Base-by-base conservation (phyloP, 805 yeast genomes). In the Candida ulmi region DNA sequence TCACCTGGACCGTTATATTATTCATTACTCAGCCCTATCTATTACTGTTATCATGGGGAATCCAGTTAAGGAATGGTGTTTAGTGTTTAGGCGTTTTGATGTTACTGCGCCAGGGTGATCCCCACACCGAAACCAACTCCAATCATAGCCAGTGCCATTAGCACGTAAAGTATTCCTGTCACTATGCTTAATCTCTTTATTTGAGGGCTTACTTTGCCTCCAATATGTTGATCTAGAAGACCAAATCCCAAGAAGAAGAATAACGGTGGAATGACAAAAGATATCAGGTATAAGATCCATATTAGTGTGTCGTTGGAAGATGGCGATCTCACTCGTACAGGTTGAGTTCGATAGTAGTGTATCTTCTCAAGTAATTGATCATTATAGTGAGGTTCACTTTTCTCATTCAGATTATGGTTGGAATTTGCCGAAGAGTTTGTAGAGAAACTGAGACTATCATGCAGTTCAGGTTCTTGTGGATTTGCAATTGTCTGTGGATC, bases 101-200 rank as follows among this genome's bases (percentile, higher is more conserved):
- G 11, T 29, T 13, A 19, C 8, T n/a, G 17, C 8, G 29, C 39
- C 12, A 30, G 28, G 6, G 56, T 37, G 13, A 66, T 45, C 3
- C 75, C 74, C 33, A 72, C 67, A 6, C 69, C 75, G 35, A 73
- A 58, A 1, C 77, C 78, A 26, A 71, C 62, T 15, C 70, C 70
- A 24, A 71, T 57, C 47, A 71, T 63, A 0, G 69, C 76, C 17
- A 66, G 41, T 5, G 41, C 32, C 3, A 45, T n/a, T 13, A 53
- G 15, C 8, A 49, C 19, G 21, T 42, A 41, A 1, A 48, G 8
- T 2, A 35, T 16, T 2, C 60, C 60, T 5, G 52, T 48, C 15
- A 40, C 17, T 21, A 54, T 17, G 33, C 59, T 48, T 11, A 51
- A 11, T 19, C 41, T 42, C 38, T 46, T 52, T 21, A 43, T 17